Conservation (phyloP, 371 early-diverging fungal species). For the Mucor velutinosus region DNA sequence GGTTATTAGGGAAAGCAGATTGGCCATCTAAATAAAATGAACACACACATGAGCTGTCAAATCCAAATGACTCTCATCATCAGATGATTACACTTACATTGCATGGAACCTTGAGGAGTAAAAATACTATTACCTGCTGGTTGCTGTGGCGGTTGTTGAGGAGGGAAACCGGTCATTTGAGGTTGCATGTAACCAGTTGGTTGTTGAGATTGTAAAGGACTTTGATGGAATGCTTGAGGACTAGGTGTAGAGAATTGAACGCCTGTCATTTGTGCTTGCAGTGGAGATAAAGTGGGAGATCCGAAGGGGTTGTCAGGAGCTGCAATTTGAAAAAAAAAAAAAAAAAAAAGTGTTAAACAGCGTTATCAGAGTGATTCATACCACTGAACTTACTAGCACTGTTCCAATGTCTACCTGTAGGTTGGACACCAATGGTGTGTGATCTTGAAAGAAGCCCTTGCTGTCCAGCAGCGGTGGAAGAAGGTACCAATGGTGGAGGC, state of each 20-base stretch:
- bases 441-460: conserved; percentile 22
- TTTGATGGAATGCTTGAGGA: conserved; percentile 38
- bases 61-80: neutral
- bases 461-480: conserved; percentile 35
- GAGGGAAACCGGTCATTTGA: conserved; percentile 23
- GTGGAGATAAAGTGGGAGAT: conserved; percentile 36
- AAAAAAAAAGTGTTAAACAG: neutral
- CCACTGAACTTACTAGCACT: conserved; percentile 45
- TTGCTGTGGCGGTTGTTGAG: conserved; percentile 6
- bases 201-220: conserved; percentile 33
- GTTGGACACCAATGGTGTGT: conserved; percentile 35
- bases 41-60: neutral
- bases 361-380: neutral
- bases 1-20: conserved; percentile 24
- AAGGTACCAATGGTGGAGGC: conserved; percentile 20
- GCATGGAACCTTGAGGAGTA: conserved; percentile 36
- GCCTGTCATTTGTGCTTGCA: conserved; percentile 39
- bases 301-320: conserved; percentile 52
- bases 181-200: conserved; percentile 29
- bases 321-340: neutral
- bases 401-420: conserved; percentile 60
- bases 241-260: conserved; percentile 38
- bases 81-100: conserved; percentile 23
- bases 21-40: neutral
- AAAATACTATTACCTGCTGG: conserved; percentile 27